Base-by-base conservation (phyloP, 2,329 filamentous ascomycete species). In the Scopulariopsis brevicaulis region DNA sequence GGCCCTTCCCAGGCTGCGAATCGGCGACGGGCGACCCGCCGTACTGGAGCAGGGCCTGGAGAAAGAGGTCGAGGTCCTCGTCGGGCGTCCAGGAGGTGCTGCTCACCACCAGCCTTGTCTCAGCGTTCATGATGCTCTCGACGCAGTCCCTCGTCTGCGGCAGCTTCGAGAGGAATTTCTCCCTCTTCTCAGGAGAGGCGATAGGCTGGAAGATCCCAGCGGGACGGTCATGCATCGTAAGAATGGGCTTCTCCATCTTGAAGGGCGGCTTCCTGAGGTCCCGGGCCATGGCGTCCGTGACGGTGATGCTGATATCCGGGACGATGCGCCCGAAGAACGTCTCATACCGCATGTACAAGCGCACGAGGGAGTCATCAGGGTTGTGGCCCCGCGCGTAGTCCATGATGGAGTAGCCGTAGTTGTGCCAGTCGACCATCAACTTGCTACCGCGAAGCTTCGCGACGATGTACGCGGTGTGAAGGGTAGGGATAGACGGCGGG, bases 1-100 rank as follows among this genome's bases (percentile, higher is more conserved):
- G 56, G 22, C 62, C 56, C 58, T 68, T 59, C 80, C 28, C 40
- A n/a, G 40, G 83, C 4, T 77, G 71, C 6, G 69, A 67, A 51
- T 20, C 32, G 11, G 66, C 54, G 2, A 68, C 59, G 12, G 68
- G 62, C 46, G 52, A 34, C 18, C 52, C 52, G n/a, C 37, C 89
- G 67, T 96, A 96, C 8, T 74, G 71, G 12, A 89, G 84, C 0
- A 99, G 77, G 0, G 91, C 92, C 55, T 91, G 84, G 4, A 99
- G 85, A 2, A 99, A 79, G 4, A 99, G 73, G 1, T 85, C 86
- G 69, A 99, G 97, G 70, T 99, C 93, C 70, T 99, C 94, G 66
- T 99, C 94, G 0, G 91, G 83, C 0, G 94, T 99, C 94, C 94
- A 99, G 12, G 92, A 96, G 0, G 94, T 99, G 59, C 91, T 94